These are phyloP conservation scores for Alternaria sp. DNA, from an alignment of 2,329 filamentous ascomycete species.

Conservation along the genomic window DNA sequence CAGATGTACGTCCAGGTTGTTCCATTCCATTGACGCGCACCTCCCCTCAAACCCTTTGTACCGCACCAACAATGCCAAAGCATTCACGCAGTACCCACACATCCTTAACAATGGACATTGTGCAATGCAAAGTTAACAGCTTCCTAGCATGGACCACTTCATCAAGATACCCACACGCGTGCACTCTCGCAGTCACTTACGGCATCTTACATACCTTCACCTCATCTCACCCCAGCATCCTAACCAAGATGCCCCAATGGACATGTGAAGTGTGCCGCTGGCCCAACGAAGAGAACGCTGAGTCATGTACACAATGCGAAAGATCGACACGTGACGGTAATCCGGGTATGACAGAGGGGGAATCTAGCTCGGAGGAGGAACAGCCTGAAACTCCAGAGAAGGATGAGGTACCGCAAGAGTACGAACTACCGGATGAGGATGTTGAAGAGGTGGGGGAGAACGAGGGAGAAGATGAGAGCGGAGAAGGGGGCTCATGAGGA, in stretches of 20 bases:
- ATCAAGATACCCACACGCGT: neutral
- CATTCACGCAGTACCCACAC: neutral
- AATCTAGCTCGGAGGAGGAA: neutral
- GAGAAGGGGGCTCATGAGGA: neutral
- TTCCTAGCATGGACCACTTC: accelerated
- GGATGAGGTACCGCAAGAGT: neutral
- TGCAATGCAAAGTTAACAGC: neutral
- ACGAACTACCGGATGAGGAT: neutral
- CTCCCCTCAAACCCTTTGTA: neutral
- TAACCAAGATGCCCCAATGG: neutral
- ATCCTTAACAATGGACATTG: neutral
- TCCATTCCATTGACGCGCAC: neutral
- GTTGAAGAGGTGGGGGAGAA: neutral
- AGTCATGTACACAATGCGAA: neutral
- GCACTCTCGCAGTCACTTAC: neutral
- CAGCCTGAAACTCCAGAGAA: neutral
- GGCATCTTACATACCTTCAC: neutral
- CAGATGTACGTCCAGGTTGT: neutral
- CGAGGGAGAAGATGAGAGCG: neutral
- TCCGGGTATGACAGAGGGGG: neutral
- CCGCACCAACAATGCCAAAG: neutral
- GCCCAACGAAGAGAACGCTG: neutral
- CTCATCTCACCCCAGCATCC: neutral
- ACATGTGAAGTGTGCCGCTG: neutral
- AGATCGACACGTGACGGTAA: neutral